Conservation (phyloP, 768 basidiomycete genomes). For the Hericium coralloides region DNA sequence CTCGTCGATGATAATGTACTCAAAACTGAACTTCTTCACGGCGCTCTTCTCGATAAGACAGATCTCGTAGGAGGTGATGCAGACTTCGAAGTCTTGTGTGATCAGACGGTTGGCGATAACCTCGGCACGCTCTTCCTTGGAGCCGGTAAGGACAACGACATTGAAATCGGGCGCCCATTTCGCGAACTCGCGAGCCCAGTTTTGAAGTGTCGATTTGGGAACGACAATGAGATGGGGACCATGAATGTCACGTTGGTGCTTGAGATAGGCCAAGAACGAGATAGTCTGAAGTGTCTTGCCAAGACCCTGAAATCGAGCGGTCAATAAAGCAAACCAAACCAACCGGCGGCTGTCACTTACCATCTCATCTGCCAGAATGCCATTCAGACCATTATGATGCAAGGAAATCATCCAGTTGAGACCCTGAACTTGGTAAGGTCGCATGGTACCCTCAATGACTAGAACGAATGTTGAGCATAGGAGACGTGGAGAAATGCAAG, state of each 20-base stretch:
- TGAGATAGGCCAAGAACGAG: constrained; percentile 92
- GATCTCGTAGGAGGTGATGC: constrained; percentile 95
- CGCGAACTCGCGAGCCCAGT: constrained; percentile 91
- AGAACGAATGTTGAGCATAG: neutral
- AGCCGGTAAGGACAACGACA: constrained; percentile 73
- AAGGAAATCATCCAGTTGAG: constrained; percentile 96
- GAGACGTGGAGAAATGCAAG: neutral
- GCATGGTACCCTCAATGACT: constrained; percentile 89
- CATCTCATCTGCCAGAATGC: constrained; percentile 98
- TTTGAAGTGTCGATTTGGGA: constrained; percentile 97
- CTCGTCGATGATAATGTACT: constrained; percentile 98
- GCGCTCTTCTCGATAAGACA: constrained; percentile 92
- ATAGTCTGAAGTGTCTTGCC: constrained; percentile 99
- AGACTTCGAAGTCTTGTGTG: constrained; percentile 84
- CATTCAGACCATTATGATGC: constrained; percentile 93
- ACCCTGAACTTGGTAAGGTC: constrained; percentile 91
- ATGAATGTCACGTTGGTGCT: constrained; percentile 60
- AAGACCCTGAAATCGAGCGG: constrained; percentile 52
- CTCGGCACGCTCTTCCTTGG: constrained; percentile 82
- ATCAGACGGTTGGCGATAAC: constrained; percentile 74
- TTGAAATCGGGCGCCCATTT: constrained; percentile 88
- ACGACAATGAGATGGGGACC: constrained; percentile 96
- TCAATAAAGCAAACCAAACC: neutral
- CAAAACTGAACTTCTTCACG: constrained; percentile 91
- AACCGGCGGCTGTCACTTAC: constrained; percentile 21